Conservation (phyloP, 2,329 filamentous ascomycete genomes). For the Pseudogymnoascus verrucosus region DNA sequence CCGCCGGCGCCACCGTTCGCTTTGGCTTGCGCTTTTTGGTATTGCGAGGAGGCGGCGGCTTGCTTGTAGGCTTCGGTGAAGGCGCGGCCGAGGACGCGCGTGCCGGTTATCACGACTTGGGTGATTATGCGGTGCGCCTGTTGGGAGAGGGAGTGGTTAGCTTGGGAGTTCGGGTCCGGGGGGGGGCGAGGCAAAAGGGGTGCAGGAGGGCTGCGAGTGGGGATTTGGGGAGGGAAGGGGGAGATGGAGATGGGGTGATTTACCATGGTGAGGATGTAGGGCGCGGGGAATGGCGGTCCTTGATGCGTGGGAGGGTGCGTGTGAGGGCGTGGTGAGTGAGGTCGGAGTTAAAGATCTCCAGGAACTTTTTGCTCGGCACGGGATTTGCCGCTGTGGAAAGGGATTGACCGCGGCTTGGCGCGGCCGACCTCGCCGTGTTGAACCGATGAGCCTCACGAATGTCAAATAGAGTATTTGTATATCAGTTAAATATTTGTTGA, state of each 20-base stretch:
- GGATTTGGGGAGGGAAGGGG: neutral
- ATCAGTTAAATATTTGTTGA: neutral
- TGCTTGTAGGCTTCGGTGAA: constrained; percentile 94
- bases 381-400: constrained; percentile 7
- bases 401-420: constrained; percentile 1
- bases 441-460: neutral
- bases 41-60: constrained; percentile 78
- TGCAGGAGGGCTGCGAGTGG: neutral
- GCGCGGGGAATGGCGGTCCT: constrained; percentile 3
- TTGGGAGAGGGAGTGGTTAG: neutral
- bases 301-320: neutral
- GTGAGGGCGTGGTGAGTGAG: neutral
- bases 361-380: constrained; percentile 10
- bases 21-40: constrained; percentile 65
- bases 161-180: neutral
- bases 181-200: neutral
- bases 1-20: constrained; percentile 37
- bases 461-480: too few species aligned
- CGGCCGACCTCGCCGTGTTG: neutral
- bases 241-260: neutral
- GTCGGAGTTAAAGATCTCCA: constrained; percentile 3
- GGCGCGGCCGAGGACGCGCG: constrained; percentile 84
- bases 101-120: constrained; percentile 84
- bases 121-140: constrained; percentile 93
- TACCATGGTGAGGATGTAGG: neutral